Evolutionary conservation across 257 asterid species (phyloP), one percentile per base, ranked within the genome.

Genomic region (Nicotiana attenuata): DNA sequence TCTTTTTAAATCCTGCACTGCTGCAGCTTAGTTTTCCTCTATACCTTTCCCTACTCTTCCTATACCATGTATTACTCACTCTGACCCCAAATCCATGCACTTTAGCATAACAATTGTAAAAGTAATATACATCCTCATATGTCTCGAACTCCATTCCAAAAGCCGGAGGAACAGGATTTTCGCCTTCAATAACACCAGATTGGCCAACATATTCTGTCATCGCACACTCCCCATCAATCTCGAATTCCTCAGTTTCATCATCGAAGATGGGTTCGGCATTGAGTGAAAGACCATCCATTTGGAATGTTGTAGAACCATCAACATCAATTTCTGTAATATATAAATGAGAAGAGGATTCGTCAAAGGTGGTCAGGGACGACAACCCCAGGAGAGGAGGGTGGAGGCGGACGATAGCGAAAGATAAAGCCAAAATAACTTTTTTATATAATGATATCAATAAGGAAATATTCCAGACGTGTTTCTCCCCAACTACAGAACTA

Each of bases 1-100:
- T 90, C 93, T 90, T 91, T 86, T 91, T 91, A 89, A 91, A 91
- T 4, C 93, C 96, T 10, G 96, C 91, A 86, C 91, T 89, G 77
- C 92, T 90, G 86, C 94, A 90, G 86, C 94, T 92, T 63, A 92
- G 79, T 80, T 92, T 92, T 78, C 86, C 96, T 85, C 96, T 81
- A 53, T 92, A 92, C 83, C 85, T 88, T 86, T 92, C 96, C 81
- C 84, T 87, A 85, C 91, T 85, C 89, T 89, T 92, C 79, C 92
- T 88, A 76, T 90, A 90, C 96, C 93, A 90, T 20, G 92, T 91
- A 77, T 90, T 91, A 78, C 93, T 90, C 11, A 91, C 92, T 82
- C 96, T 86, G 7, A 90, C 93, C 60, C 96, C 93, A 14, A 90
- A 90, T 59, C 96, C 93, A 31, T 90, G 93, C 28, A 86, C 91